Base-by-base conservation (phyloP, 257 asterid species). In the Galeopsis tetrahit region DNA sequence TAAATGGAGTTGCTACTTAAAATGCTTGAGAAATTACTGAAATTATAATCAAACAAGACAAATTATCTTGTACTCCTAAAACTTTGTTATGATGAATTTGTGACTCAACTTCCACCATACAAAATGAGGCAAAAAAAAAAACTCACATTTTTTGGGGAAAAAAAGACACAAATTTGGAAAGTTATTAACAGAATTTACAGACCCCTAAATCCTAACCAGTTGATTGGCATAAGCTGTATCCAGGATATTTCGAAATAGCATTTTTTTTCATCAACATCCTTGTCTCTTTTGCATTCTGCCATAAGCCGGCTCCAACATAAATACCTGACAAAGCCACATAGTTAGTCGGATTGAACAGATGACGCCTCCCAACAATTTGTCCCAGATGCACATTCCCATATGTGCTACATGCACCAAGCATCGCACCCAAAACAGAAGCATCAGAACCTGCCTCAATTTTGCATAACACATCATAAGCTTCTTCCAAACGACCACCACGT, bases 371-470 rank as follows among this genome's bases (percentile, higher is more conserved):
- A 8, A 85, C 86, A 48, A 57, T 40, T 63, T 73, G 68, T 8
- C 88, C 90, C 6, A 86, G 61, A 38, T 44, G 56, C 63, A 56
- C 59, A 70, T 83, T 63, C 11, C 79, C 82, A 53, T 86, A 60
- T n/a, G 60, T 62, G 36, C 78, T 66, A 56, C 88, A 83, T 2
- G 85, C 85, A 74, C 88, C 85, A 53, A 86, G 90, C 33, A 86
- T 53, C 36, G 86, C 63, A 39, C 85, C 81, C 84, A 78, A 69
- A 75, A 73, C 56, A 14, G 87, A 80, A 66, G 78, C 78, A 57
- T 69, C 77, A 4, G 59, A n/a, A 52, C 64, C 51, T 34, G 57
- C 44, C 6, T 70, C 70, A 68, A 70, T 34, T 64, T 48, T 48
- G 52, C 79, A 52, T 11, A 70, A 67, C 79, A 86, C 52, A 31